phyloP scores from a whole-genome alignment of 352 stramenopile genomes.

The Phytophthora melonis region DNA sequence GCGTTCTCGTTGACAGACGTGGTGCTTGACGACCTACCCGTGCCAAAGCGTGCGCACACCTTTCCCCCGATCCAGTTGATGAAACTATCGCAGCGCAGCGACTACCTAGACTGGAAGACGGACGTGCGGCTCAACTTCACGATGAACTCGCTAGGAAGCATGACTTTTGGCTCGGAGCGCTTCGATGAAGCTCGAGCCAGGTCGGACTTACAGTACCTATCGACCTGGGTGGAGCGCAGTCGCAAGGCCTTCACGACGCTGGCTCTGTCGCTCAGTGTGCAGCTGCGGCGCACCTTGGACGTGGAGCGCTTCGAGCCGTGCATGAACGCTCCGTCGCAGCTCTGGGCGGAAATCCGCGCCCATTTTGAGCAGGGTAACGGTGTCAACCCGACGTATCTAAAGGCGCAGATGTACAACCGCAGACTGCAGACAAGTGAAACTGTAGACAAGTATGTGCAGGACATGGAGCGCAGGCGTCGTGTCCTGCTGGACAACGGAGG shows the following conservation, averaged over 20 bases:
- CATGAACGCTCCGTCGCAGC: not conserved
- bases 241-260: not conserved
- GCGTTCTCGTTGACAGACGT: not conserved
- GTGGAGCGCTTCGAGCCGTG: slow-evolving; percentile 2
- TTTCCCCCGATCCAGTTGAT: not conserved
- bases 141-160: slow-evolving; percentile 1
- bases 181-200: not conserved
- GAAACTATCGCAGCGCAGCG: not conserved
- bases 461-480: not conserved
- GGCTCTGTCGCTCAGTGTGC: not conserved
- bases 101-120: slow-evolving; percentile 6
- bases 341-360: not conserved
- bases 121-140: not conserved
- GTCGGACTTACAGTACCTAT: not conserved
- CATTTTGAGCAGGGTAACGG: not conserved
- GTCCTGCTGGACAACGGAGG: not conserved
- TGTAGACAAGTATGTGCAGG: not conserved
- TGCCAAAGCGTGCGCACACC: not conserved
- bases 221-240: not conserved
- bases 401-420: not conserved
- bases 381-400: not conserved
- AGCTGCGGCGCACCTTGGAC: not conserved
- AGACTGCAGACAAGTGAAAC: not conserved
- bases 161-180: not conserved
- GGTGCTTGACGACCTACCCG: not conserved